Evolutionary conservation across 1,284 basidiomycete species (phyloP).

Genomic region (Sanghuangporus weigelae): DNA sequence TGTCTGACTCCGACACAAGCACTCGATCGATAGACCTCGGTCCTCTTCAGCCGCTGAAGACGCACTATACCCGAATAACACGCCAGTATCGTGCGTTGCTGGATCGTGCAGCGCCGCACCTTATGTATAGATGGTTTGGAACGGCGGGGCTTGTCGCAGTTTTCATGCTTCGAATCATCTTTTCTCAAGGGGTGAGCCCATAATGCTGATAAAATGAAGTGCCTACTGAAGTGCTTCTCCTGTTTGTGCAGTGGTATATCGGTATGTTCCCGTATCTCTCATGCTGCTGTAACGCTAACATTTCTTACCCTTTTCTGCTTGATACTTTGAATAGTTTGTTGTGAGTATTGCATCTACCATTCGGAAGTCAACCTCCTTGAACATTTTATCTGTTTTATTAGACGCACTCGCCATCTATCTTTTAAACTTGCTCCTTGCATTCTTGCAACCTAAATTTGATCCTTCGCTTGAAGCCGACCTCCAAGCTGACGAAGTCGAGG

Average conservation of each 20-base stretch:
- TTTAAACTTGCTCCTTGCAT: constrained; percentile 83
- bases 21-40: constrained; percentile 11
- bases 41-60: constrained; percentile 42
- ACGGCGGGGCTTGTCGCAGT: constrained; percentile 70
- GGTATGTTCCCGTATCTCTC: constrained; percentile 38
- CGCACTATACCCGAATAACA: constrained; percentile 45
- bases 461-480: constrained; percentile 92
- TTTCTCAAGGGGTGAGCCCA: constrained; percentile 79
- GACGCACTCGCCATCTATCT: constrained; percentile 91
- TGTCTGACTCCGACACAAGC: constrained; percentile 5
- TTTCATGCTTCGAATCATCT: constrained; percentile 84
- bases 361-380: not conserved
- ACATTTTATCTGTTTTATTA: constrained; percentile 26
- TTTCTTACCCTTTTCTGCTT: constrained; percentile 5
- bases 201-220: constrained; percentile 3
- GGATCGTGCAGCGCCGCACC: constrained; percentile 89
- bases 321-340: constrained; percentile 50
- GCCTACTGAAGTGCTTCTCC: constrained; percentile 17
- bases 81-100: constrained; percentile 80
- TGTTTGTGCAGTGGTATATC: constrained; percentile 80
- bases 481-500: constrained; percentile 92
- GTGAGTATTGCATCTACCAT: constrained; percentile 39
- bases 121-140: constrained; percentile 84
- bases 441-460: constrained; percentile 93
- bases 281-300: not conserved